These are phyloP conservation scores for Escovopsis sp. DNA, from an alignment of 2,329 filamentous ascomycete genomes.

Conservation along the genomic window DNA sequence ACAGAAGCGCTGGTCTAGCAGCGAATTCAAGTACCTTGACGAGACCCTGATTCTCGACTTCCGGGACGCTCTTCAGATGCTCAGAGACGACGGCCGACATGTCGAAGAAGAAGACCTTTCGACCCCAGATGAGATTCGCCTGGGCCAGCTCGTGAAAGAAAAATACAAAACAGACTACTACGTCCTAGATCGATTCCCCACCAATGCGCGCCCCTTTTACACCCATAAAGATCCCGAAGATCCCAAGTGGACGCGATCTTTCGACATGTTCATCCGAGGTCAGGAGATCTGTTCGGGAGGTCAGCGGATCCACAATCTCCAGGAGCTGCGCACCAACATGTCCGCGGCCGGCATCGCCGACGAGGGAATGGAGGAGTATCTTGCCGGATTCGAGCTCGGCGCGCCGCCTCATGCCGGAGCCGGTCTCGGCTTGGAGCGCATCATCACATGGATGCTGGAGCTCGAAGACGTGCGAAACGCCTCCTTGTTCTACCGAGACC, in stretches of 20 bases:
- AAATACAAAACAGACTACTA: slow-evolving; percentile 86
- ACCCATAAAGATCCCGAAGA: slow-evolving; percentile 71
- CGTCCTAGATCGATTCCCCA: slow-evolving; percentile 85
- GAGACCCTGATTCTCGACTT: slow-evolving; percentile 74
- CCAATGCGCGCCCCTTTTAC: slow-evolving; percentile 75
- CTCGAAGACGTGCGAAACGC: slow-evolving; percentile 82
- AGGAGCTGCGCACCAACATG: slow-evolving; percentile 66
- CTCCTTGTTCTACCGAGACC: slow-evolving; percentile 76
- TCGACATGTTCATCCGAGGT: slow-evolving; percentile 86
- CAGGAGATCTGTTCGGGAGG: slow-evolving; percentile 89
- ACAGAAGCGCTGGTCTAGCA: slow-evolving; percentile 72
- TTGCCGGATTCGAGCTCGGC: slow-evolving; percentile 76
- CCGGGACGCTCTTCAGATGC: slow-evolving; percentile 61
- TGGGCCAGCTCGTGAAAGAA: slow-evolving; percentile 72
- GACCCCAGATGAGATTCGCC: slow-evolving; percentile 73
- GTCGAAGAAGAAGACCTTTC: slow-evolving; percentile 63
- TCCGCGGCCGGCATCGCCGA: slow-evolving; percentile 59
- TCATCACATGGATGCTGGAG: slow-evolving; percentile 73
- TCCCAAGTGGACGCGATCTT: slow-evolving; percentile 68
- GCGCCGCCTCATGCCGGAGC: slow-evolving; percentile 82
- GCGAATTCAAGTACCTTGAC: slow-evolving; percentile 76
- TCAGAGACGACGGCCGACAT: slow-evolving; percentile 70
- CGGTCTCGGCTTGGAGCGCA: slow-evolving; percentile 78
- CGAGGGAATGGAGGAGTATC: slow-evolving; percentile 77
- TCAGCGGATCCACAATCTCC: slow-evolving; percentile 77